A percentile compares a stretch with the other conserved stretches of the same genome.
These are phyloP conservation scores for Debaryomyces tyrocola DNA, from an alignment of 805 yeast species.

Conservation along the genomic window DNA sequence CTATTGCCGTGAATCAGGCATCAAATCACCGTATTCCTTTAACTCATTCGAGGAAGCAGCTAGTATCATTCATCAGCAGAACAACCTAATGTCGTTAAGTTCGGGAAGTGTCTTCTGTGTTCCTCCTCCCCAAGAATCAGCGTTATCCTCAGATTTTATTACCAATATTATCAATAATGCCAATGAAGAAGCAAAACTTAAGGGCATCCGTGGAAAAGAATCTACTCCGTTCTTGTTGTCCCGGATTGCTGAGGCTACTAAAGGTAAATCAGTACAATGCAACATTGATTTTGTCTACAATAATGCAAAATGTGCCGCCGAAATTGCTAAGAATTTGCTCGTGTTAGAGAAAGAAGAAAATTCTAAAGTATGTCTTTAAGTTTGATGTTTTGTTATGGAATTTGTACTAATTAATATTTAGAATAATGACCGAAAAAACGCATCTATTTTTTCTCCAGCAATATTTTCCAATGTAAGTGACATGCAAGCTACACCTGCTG, in stretches of 20 bases:
- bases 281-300: constrained; percentile 76
- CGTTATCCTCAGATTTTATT: constrained; percentile 56
- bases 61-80: constrained; percentile 46
- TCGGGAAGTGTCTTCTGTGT: constrained; percentile 80
- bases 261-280: constrained; percentile 67
- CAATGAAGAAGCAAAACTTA: constrained; percentile 49
- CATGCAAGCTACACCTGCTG: no score
- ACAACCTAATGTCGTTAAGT: constrained; percentile 45
- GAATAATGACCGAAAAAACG: no score
- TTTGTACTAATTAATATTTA: not conserved
- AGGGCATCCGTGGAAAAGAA: constrained; percentile 66
- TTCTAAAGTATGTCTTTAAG: constrained; percentile 2
- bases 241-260: constrained; percentile 61
- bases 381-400: no score
- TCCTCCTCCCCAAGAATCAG: constrained; percentile 71
- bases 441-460: no score
- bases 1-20: constrained; percentile 74
- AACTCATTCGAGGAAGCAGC: constrained; percentile 61
- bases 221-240: constrained; percentile 75
- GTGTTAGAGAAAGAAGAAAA: constrained; percentile 24
- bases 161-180: constrained; percentile 60
- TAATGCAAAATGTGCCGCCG: constrained; percentile 68
- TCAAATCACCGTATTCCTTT: constrained; percentile 66
- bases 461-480: no score
- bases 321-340: constrained; percentile 59